Evolutionary conservation across 140 eudicot genomes (phyloP).

Genomic region (Bidens hawaiensis): DNA sequence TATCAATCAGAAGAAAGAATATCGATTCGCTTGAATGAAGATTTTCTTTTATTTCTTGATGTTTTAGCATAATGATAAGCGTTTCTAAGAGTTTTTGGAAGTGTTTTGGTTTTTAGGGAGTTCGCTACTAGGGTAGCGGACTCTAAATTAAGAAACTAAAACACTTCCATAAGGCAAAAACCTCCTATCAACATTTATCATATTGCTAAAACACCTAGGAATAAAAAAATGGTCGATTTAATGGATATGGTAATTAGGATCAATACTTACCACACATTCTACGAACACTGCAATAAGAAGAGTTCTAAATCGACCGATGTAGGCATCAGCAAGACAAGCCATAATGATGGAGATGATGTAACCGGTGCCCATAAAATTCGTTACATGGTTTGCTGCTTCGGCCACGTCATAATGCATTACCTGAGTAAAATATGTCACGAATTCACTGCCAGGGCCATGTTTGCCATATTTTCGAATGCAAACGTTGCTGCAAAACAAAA

Average conservation of each 20-base stretch:
- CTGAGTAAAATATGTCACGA: conserved; percentile 50
- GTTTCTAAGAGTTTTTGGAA: no score
- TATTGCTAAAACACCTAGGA: not conserved
- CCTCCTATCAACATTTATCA: no score
- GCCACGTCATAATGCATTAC: conserved; percentile 62
- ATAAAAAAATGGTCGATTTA: not conserved
- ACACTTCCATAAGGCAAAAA: no score
- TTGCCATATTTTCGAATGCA: not conserved
- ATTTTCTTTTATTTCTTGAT: not conserved
- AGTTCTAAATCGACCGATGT: conserved; percentile 52
- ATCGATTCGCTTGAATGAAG: not conserved
- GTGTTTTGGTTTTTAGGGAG: no score
- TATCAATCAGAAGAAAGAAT: not conserved
- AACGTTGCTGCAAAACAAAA: not conserved
- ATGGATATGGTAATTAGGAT: not conserved
- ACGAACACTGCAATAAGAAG: conserved; percentile 37
- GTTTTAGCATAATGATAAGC: no score
- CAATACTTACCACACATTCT: conserved; percentile 44
- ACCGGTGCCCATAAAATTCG: conserved; percentile 52
- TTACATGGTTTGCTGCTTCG: conserved; percentile 58
- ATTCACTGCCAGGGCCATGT: not conserved
- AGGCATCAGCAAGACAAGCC: conserved; percentile 60
- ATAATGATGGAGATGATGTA: conserved; percentile 45
- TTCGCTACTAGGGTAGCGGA: no score
- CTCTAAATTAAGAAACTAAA: no score